Conservation (phyloP, 345 rosid species). For the Ceriops decandra region DNA sequence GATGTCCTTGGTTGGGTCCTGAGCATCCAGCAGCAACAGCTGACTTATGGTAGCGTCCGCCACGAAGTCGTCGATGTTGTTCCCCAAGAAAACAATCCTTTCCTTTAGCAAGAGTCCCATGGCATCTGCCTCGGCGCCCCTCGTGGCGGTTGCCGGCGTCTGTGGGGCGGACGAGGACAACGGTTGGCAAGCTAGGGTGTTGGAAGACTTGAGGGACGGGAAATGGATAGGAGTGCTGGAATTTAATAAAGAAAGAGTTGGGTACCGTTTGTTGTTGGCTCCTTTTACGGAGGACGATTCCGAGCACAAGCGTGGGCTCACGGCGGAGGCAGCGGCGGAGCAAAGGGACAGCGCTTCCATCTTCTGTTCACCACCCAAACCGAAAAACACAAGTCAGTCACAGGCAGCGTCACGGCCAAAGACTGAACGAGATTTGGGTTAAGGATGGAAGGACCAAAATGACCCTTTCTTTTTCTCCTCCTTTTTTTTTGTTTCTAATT, state of each 20-base stretch:
- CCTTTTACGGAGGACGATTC: background rate
- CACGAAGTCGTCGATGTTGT: slow-evolving; percentile 67
- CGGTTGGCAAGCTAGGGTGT: slow-evolving; percentile 23
- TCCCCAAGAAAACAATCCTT: slow-evolving; percentile 80
- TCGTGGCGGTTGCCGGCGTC: slow-evolving; percentile 59
- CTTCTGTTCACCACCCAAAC: too few relatives aligned
- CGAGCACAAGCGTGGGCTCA: too few relatives aligned
- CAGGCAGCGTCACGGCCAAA: too few relatives aligned
- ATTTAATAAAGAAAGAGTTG: slow-evolving; percentile 12
- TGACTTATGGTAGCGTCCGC: slow-evolving; percentile 90
- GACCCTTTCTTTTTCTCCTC: too few relatives aligned
- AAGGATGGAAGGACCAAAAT: too few relatives aligned
- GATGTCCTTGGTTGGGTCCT: slow-evolving; percentile 83
- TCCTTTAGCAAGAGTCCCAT: slow-evolving; percentile 84
- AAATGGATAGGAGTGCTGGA: slow-evolving; percentile 20
- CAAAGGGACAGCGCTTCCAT: too few relatives aligned
- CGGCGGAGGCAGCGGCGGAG: too few relatives aligned
- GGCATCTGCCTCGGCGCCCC: slow-evolving; percentile 74
- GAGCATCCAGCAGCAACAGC: slow-evolving; percentile 81
- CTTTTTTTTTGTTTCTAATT: too few relatives aligned
- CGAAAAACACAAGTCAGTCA: too few relatives aligned
- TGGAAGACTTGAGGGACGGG: slow-evolving; percentile 27
- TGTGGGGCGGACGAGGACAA: slow-evolving; percentile 35
- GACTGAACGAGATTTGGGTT: too few relatives aligned
- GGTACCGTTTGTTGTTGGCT: background rate